Conservation (phyloP, 2,329 filamentous ascomycete genomes). For the Arthrobotrys megalospora region DNA sequence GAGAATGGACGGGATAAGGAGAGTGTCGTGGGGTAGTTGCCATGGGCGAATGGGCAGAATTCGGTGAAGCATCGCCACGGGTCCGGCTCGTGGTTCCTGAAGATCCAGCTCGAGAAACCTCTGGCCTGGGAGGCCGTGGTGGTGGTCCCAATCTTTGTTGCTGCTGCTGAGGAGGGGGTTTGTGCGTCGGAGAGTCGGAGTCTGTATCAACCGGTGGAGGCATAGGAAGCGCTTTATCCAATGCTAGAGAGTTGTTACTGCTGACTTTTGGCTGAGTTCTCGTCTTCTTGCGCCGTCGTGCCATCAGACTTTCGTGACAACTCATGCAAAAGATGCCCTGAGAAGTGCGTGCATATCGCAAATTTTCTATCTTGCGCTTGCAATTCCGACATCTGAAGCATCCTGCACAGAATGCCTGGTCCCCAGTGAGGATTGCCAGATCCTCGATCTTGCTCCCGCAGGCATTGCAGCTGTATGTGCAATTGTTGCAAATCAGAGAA, state of each 20-base stretch:
- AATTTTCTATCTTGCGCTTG: conserved; percentile 98
- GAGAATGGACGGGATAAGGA: conserved; percentile 50
- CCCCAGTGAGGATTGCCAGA: conserved; percentile 94
- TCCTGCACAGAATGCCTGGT: conserved; percentile 96
- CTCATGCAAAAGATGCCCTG: conserved; percentile 99
- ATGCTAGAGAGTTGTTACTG: conserved; percentile 63
- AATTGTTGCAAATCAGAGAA: conserved; percentile 98
- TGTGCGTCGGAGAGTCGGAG: conserved; percentile 63
- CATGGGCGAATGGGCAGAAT: conserved; percentile 47
- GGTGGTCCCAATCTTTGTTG: conserved; percentile 54
- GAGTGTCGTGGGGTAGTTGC: conserved; percentile 50
- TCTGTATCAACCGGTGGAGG: conserved; percentile 62
- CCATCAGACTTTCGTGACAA: conserved; percentile 97
- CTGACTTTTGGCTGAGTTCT: conserved; percentile 71
- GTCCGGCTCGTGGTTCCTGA: conserved; percentile 37
- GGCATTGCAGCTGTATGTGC: conserved; percentile 97
- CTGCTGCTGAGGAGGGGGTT: conserved; percentile 56
- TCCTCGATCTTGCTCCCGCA: conserved; percentile 99
- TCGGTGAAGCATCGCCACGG: conserved; percentile 57
- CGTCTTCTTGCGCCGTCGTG: conserved; percentile 87
- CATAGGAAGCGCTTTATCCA: conserved; percentile 64
- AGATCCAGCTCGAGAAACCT: conserved; percentile 54
- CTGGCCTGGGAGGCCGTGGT: conserved; percentile 50
- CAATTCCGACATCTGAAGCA: conserved; percentile 98
- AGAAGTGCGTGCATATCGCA: conserved; percentile 95